Evolutionary conservation across 2,329 filamentous ascomycete genomes (phyloP).

Genomic region (Stagonosporopsis rhizophila): DNA sequence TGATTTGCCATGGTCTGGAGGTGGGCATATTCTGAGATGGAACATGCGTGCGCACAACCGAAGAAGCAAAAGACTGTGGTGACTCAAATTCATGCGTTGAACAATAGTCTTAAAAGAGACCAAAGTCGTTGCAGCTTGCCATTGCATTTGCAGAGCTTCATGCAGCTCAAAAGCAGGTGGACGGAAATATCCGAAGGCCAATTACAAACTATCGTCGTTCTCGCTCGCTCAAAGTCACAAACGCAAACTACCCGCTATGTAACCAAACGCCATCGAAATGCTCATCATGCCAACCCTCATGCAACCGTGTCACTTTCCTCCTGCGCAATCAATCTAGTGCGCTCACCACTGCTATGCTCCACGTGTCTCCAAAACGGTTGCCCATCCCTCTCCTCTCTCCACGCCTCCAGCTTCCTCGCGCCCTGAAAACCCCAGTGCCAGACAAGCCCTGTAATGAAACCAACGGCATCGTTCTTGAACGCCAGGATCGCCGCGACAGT

Average conservation of each 20-base stretch:
- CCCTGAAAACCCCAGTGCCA: conserved; percentile 72
- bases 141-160: not conserved
- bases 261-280: conserved; percentile 1
- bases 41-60: too few relatives aligned
- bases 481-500: conserved; percentile 83
- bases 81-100: too few relatives aligned
- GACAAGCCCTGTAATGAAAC: conserved; percentile 81
- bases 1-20: not conserved
- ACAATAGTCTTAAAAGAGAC: too few relatives aligned
- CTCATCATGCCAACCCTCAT: conserved; percentile 17
- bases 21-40: not conserved
- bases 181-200: too few relatives aligned
- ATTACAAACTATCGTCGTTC: not conserved
- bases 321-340: conserved; percentile 32
- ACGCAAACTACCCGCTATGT: conserved; percentile 9
- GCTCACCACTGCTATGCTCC: conserved; percentile 30
- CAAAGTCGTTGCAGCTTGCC: too few relatives aligned
- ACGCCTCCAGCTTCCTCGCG: conserved; percentile 33
- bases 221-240: not conserved
- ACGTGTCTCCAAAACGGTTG: conserved; percentile 36
- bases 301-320: conserved; percentile 39
- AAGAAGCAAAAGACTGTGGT: too few relatives aligned
- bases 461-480: conserved; percentile 88
- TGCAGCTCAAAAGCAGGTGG: not conserved
- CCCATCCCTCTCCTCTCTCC: conserved; percentile 28